These are phyloP conservation scores for Gyromitra esculenta DNA, from an alignment of 2,329 filamentous ascomycete genomes.

Conservation along the genomic window DNA sequence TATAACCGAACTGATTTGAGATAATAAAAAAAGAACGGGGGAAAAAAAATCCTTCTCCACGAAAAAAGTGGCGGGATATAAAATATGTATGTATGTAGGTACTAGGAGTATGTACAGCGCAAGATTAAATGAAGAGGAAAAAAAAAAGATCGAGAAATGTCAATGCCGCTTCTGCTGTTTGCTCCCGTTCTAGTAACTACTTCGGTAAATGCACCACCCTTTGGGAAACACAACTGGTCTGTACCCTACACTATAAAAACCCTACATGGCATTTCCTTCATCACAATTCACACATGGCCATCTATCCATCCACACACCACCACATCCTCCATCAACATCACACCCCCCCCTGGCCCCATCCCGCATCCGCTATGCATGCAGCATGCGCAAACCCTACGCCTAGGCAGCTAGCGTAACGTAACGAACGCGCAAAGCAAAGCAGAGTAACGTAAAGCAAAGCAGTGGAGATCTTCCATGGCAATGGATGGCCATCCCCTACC, in stretches of 20 bases:
- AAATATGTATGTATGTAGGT: constrained; percentile 15
- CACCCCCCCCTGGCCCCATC: constrained; percentile 20
- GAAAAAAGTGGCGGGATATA: constrained; percentile 7
- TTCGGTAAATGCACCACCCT: constrained; percentile 43
- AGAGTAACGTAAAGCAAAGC: constrained; percentile 49
- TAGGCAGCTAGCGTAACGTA: constrained; percentile 39
- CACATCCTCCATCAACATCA: constrained; percentile 24
- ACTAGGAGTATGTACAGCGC: constrained; percentile 27
- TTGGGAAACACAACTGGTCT: constrained; percentile 24
- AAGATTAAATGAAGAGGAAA: constrained; percentile 25
- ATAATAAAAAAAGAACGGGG: not conserved
- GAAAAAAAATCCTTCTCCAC: constrained; percentile 10
- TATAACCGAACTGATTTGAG: not conserved
- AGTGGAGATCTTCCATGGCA: constrained; percentile 46
- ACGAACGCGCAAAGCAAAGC: constrained; percentile 38
- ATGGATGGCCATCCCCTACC: constrained; percentile 42
- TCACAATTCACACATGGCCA: constrained; percentile 45
- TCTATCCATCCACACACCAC: constrained; percentile 43
- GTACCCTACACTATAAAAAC: constrained; percentile 33
- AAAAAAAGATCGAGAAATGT: constrained; percentile 26
- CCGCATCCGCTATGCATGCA: constrained; percentile 44
- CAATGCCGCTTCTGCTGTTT: constrained; percentile 30
- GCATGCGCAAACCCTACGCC: constrained; percentile 43
- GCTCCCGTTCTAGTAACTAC: constrained; percentile 37
- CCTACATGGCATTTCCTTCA: constrained; percentile 43